Percentiles rank a stretch among this genome's conserved stretches.
These are phyloP conservation scores for Curvularia eragrostidis DNA, from an alignment of 2,329 filamentous ascomycete genomes.

Conservation along the genomic window DNA sequence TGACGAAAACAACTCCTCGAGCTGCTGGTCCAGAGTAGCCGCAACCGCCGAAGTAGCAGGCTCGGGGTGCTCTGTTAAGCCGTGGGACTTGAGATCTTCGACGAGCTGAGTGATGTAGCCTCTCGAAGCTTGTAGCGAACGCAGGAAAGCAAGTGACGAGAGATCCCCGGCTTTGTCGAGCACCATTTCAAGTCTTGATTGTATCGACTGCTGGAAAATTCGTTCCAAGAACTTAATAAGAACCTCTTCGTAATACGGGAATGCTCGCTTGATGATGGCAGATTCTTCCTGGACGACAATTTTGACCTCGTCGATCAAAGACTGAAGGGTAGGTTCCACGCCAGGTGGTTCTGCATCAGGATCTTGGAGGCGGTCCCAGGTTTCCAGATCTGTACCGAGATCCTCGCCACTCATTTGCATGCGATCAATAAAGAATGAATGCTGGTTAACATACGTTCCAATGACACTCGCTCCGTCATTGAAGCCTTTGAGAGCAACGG, in stretches of 20 bases:
- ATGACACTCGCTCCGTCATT: conserved; percentile 95
- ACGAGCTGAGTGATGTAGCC: conserved; percentile 87
- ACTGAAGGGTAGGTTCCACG: conserved; percentile 90
- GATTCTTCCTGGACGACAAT: conserved; percentile 97
- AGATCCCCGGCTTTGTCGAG: conserved; percentile 92
- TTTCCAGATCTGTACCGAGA: conserved; percentile 72
- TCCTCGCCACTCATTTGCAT: conserved; percentile 92
- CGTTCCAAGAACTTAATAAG: conserved; percentile 91
- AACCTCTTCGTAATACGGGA: conserved; percentile 95
- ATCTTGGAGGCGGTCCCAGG: conserved; percentile 90
- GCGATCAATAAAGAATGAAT: conserved; percentile 98
- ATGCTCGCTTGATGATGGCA: conserved; percentile 93
- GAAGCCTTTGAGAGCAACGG: conserved; percentile 92
- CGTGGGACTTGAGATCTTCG: conserved; percentile 92
- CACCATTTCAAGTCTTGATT: conserved; percentile 94
- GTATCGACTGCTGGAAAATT: conserved; percentile 97
- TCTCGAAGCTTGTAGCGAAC: conserved; percentile 87
- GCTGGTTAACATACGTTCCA: conserved; percentile 95
- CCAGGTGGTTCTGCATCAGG: conserved; percentile 91
- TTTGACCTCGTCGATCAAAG: conserved; percentile 90
- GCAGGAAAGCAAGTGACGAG: conserved; percentile 88
- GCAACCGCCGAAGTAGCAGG: conserved; percentile 86
- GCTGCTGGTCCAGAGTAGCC: conserved; percentile 69
- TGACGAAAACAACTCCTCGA: conserved; percentile 70
- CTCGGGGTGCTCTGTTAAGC: conserved; percentile 93